Evolutionary conservation across 495 filamentous ascomycete genomes (phyloP), one percentile per base, ranked within the genome.

Genomic region (Antarctomyces pellizariae): DNA sequence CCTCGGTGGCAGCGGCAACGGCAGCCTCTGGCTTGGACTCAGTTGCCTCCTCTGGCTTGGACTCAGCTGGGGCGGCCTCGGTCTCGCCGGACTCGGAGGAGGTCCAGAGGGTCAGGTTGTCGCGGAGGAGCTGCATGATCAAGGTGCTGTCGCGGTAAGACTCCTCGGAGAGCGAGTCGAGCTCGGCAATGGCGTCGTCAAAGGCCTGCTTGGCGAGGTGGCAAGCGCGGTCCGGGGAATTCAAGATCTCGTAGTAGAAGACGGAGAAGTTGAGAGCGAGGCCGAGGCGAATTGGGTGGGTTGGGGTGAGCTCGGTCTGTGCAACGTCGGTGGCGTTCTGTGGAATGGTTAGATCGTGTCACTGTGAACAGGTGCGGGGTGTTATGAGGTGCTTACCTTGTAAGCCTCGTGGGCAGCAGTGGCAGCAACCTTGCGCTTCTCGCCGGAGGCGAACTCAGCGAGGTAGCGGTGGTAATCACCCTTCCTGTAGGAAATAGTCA

Each of bases 211-310:
- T 97, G 49, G 86, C 86, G 30, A 97, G 68, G 53, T 97, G 86
- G 67, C 86, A 97, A 45, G 86, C 86, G 50, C 83, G 84, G 48
- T 97, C 86, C 24, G 86, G 86, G 7, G 86, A 90, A 71, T 95
- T 97, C 41, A 97, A 64, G 50, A 97, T 97, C 67, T 97, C 86
- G 52, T 97, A 97, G 71, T 97, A 97, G 63, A 97, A 97, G 39
- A 97, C 86, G 21, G 89, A 95, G 71, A 97, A 97, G 67, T 97
- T 97, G 37, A 97, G 68, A 35, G 86, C 86, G 38, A 97, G 76
- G 47, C 86, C 86, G 35, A 97, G 79, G 41, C 86, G 86, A 55
- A 95, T 97, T 34, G 86, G 86, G 63, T 97, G 86, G 36, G 86
- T 97, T 18, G 86, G 86, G 27, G 89, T 90, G 35, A 97, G 71